Percentiles rank a stretch among this genome's conserved stretches.
Evolutionary conservation across 306 rosid genomes (phyloP).

Genomic region (Purshia tridentata): DNA sequence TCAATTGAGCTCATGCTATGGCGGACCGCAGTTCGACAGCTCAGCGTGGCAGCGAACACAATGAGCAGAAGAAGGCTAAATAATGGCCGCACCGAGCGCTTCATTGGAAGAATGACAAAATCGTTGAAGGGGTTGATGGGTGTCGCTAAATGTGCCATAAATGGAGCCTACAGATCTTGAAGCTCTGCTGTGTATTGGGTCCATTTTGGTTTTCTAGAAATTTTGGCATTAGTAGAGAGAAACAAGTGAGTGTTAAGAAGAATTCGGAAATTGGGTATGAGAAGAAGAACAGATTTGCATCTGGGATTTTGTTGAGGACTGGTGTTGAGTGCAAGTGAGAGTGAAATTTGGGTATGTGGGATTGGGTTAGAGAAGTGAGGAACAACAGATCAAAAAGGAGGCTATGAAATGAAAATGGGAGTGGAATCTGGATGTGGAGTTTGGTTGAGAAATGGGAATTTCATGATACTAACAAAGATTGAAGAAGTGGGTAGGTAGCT

Average conservation of each 20-base stretch:
- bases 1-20: slow-evolving; percentile 45
- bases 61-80: slow-evolving; percentile 56
- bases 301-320: not conserved
- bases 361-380: slow-evolving; percentile 7
- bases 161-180: slow-evolving; percentile 42
- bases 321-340: slow-evolving; percentile 5
- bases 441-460: slow-evolving; percentile 20
- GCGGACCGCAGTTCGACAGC: slow-evolving; percentile 53
- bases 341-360: slow-evolving; percentile 10
- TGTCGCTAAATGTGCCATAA: slow-evolving; percentile 41
- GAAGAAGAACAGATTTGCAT: not conserved
- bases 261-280: slow-evolving; percentile 14
- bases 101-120: slow-evolving; percentile 47
- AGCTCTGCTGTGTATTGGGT: slow-evolving; percentile 39
- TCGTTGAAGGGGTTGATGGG: slow-evolving; percentile 29
- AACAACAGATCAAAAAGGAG: slow-evolving; percentile 14
- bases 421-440: slow-evolving; percentile 4
- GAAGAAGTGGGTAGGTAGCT: no score
- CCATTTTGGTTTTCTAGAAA: slow-evolving; percentile 41
- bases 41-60: slow-evolving; percentile 54
- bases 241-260: not conserved
- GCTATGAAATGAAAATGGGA: slow-evolving; percentile 1
- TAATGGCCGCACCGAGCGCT: slow-evolving; percentile 68
- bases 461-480: not conserved
- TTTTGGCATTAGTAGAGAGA: slow-evolving; percentile 48